Evolutionary conservation across 2,329 filamentous ascomycete genomes (phyloP).

Genomic region (Neonectria punicea): DNA sequence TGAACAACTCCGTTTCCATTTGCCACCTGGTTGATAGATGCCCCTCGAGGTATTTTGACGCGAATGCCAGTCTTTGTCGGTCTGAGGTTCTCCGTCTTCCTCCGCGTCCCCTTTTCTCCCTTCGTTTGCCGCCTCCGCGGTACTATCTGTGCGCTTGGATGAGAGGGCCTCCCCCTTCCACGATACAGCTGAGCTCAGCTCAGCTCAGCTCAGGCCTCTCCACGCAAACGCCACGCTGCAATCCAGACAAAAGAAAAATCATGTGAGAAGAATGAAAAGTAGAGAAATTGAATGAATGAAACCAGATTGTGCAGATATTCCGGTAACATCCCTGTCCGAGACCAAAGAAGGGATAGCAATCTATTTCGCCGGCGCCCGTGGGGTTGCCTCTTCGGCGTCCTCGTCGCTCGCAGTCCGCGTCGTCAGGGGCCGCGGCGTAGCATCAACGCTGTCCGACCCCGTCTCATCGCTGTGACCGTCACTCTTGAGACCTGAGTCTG

Average conservation of each 20-base stretch:
- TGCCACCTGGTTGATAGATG: slow-evolving; percentile 14
- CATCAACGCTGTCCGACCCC: slow-evolving; percentile 48
- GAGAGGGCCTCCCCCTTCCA: slow-evolving; percentile 24
- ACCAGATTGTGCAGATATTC: slow-evolving; percentile 19
- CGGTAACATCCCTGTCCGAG: not conserved
- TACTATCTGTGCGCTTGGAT: slow-evolving; percentile 23
- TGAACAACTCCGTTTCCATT: slow-evolving; percentile 33
- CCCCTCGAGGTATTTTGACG: slow-evolving; percentile 24
- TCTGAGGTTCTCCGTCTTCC: slow-evolving; percentile 20
- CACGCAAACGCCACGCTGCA: slow-evolving; percentile 45
- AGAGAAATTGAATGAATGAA: slow-evolving; percentile 17
- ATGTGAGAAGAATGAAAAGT: slow-evolving; percentile 15
- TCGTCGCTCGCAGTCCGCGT: slow-evolving; percentile 26
- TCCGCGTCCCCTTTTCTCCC: slow-evolving; percentile 5
- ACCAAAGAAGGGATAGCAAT: not conserved
- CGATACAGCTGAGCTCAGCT: slow-evolving; percentile 30
- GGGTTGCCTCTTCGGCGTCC: slow-evolving; percentile 53
- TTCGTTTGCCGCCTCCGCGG: not conserved
- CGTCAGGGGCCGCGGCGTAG: slow-evolving; percentile 55
- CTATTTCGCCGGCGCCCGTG: slow-evolving; percentile 48
- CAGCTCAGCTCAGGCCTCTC: slow-evolving; percentile 28
- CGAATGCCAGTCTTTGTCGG: slow-evolving; percentile 37
- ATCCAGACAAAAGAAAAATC: slow-evolving; percentile 40
- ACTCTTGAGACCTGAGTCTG: slow-evolving; percentile 31
- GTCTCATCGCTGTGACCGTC: slow-evolving; percentile 20